Percentiles rank a stretch among this genome's conserved stretches.
phyloP scores from a whole-genome alignment of 2,329 filamentous ascomycete genomes.

The Neofusicoccum ribis region DNA sequence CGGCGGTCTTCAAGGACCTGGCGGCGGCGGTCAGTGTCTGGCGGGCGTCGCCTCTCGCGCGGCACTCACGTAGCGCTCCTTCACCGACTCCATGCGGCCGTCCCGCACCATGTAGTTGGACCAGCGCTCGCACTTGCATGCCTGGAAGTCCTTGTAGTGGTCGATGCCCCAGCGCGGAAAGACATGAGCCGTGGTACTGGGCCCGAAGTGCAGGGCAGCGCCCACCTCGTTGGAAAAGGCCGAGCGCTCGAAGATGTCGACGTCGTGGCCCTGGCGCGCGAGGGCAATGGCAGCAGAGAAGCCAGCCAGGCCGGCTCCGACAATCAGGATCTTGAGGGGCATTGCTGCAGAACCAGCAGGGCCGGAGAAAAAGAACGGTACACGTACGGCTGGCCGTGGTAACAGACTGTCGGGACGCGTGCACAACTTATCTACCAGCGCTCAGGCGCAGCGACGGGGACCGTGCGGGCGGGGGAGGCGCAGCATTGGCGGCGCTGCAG shows the following conservation, averaged over 20 bases:
- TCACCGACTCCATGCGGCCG: background rate
- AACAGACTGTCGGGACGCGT: conserved; percentile 3
- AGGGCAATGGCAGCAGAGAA: conserved; percentile 27
- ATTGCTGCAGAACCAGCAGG: conserved; percentile 3
- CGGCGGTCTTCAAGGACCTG: background rate
- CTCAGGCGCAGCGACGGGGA: background rate
- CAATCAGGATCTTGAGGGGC: conserved; percentile 22
- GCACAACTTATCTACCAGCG: conserved; percentile 7
- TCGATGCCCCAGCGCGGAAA: conserved; percentile 40
- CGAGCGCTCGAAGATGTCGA: conserved; percentile 29
- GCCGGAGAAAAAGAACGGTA: background rate
- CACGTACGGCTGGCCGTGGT: background rate
- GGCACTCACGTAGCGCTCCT: conserved; percentile 2
- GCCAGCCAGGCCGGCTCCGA: conserved; percentile 29
- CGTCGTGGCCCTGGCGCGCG: conserved; percentile 25
- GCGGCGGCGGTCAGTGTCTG: background rate
- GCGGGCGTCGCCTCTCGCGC: too few species aligned
- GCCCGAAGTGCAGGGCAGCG: conserved; percentile 43
- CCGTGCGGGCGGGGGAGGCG: background rate
- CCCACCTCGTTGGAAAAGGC: conserved; percentile 43
- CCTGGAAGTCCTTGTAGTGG: conserved; percentile 17
- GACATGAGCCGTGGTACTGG: conserved; percentile 37
- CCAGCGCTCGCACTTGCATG: conserved; percentile 19
- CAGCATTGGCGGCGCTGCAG: background rate
- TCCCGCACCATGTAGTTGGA: conserved; percentile 12